Base-by-base conservation (phyloP, 2,329 filamentous ascomycete species). In the Ascochyta lentis region DNA sequence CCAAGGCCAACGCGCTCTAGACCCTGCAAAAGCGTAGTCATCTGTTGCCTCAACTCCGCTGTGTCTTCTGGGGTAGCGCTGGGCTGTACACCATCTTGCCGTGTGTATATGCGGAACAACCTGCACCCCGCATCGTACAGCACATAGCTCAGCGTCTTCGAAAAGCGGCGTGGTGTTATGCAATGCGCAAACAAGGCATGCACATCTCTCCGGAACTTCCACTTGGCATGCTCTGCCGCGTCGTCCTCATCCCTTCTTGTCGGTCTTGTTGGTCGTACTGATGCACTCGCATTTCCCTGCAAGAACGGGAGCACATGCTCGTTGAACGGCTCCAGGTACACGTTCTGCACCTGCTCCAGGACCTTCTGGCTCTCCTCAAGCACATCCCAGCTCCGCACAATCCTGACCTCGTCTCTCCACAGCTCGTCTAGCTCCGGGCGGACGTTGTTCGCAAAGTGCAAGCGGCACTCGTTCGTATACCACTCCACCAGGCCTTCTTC, bases 121-220 rank as follows among this genome's bases (percentile, higher is more conserved):
- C 72, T 75, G 45, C 77, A 79, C 54, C 85, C 79, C n/a, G 85
- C 77, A 47, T 80, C 78, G 12, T 77, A 77, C 41, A 91, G 67
- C 34, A 88, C 82, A 38, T 74, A 77, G 38, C 79, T 80, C 23
- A 91, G 71, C 1, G 86, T 83, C 43, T 76, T 75, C 33, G 81
- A 78, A 44, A 89, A 77, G 4, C 80, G 77, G 34, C 77, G 77
- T 3, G 82, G 54, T 3, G 71, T 83, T 55, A 86, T 79, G 9
- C 86, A 87, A 69, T 89, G 88, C 40, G 84, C 83, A 59, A 90
- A 82, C 22, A 89, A 79, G 22, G 87, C 85, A 65, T 89, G 83
- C 10, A 90, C 72, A 59, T 90, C 87, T 44, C 82, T 77, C 15
- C 78, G 79, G 65, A 91, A 89, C 52, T 82, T 83, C 48, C 61